phyloP scores from a whole-genome alignment of 2,329 filamentous ascomycete genomes.

The Mycocentrospora acerina region DNA sequence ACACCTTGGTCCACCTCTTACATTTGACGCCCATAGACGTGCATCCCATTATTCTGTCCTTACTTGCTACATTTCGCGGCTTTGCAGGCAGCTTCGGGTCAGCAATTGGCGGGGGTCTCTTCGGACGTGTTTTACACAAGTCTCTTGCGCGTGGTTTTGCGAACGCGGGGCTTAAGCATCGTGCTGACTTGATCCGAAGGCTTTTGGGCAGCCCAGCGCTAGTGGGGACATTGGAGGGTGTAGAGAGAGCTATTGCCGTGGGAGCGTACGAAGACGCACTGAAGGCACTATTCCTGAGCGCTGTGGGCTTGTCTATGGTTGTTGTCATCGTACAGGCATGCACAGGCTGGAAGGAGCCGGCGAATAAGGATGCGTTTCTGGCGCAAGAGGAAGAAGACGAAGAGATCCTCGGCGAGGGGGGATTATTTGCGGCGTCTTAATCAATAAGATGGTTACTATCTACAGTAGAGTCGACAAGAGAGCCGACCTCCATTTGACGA shows the following conservation, averaged over 20 bases:
- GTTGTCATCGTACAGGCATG: conserved; percentile 58
- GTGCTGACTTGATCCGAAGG: conserved; percentile 53
- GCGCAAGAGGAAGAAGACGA: conserved; percentile 20
- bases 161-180: conserved; percentile 42
- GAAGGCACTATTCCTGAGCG: conserved; percentile 55
- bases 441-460: neutral
- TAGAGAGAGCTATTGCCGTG: conserved; percentile 55
- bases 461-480: no score
- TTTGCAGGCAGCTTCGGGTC: conserved; percentile 81
- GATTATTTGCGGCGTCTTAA: conserved; percentile 20
- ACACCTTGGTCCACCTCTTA: conserved; percentile 76
- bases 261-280: conserved; percentile 57
- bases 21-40: conserved; percentile 67
- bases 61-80: conserved; percentile 77
- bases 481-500: no score
- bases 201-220: conserved; percentile 61
- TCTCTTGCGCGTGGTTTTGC: conserved; percentile 61
- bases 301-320: conserved; percentile 50
- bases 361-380: conserved; percentile 9
- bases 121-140: conserved; percentile 61
- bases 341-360: conserved; percentile 56
- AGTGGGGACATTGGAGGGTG: conserved; percentile 52
- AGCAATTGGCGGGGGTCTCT: conserved; percentile 75
- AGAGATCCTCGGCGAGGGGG: conserved; percentile 24
- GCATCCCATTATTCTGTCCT: conserved; percentile 74